A percentile compares a stretch with the other conserved stretches of the same genome.
Conservation (phyloP, 306 rosid species). For the Sechiopsis laciniata region DNA sequence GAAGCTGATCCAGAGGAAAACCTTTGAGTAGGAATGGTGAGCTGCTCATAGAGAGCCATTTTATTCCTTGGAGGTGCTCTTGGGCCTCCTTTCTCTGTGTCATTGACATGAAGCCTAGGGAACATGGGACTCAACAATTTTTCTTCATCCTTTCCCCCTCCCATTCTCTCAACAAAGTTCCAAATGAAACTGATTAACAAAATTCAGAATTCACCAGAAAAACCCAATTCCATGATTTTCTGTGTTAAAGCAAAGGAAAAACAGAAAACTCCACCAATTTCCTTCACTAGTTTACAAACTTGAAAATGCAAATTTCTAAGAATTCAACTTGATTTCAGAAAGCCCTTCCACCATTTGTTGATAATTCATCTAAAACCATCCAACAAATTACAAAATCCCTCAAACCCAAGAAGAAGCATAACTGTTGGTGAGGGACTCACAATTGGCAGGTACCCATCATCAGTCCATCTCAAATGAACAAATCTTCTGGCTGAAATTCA, state of each 20-base stretch:
- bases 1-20: constrained; percentile 43
- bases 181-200: constrained; percentile 17
- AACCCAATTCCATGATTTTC: constrained; percentile 7
- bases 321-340: too few relatives aligned
- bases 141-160: constrained; percentile 38
- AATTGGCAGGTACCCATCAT: constrained; percentile 17
- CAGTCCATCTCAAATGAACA: constrained; percentile 38
- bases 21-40: constrained; percentile 47
- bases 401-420: neutral
- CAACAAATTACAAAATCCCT: constrained; percentile 6
- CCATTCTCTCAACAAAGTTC: constrained; percentile 34
- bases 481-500: constrained; percentile 22
- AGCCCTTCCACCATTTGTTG: too few relatives aligned
- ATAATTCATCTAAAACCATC: neutral
- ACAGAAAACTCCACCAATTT: neutral
- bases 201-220: constrained; percentile 23
- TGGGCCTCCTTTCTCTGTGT: constrained; percentile 63
- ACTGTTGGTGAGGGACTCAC: constrained; percentile 13
- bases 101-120: constrained; percentile 65
- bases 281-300: too few relatives aligned
- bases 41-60: constrained; percentile 71
- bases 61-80: constrained; percentile 79
- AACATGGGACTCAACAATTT: constrained; percentile 54
- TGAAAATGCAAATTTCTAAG: too few relatives aligned
- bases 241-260: neutral